Percentiles rank a stretch among this genome's conserved stretches.
Evolutionary conservation across 768 basidiomycete genomes (phyloP).

Genomic region (Amanita phalloides): DNA sequence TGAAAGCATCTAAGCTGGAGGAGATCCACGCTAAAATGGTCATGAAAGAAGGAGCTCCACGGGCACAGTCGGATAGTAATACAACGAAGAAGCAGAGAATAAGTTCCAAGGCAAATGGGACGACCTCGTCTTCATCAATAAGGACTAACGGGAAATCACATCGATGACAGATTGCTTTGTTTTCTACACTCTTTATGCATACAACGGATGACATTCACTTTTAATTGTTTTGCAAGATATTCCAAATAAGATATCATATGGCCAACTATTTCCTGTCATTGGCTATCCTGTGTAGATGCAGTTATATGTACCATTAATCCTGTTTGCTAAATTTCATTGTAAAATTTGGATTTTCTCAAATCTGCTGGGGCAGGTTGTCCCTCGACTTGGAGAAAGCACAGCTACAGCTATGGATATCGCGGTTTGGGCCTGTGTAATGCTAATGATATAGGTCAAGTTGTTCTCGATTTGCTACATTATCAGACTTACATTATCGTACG

Average conservation of each 20-base stretch:
- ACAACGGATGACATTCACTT: conserved; percentile 12
- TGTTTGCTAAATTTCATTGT: conserved; percentile 4
- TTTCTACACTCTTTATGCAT: conserved; percentile 3
- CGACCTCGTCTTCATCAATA: conserved; percentile 28
- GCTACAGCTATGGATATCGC: not conserved
- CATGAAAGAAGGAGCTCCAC: conserved; percentile 70
- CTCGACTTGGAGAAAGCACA: not conserved
- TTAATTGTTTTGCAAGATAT: conserved; percentile 5
- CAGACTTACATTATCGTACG: not conserved
- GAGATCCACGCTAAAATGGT: conserved; percentile 97
- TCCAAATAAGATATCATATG: not conserved
- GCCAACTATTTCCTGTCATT: conserved; percentile 7
- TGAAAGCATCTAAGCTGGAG: conserved; percentile 86
- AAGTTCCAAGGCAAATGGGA: conserved; percentile 45
- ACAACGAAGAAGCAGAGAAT: conserved; percentile 51
- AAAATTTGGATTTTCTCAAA: not conserved
- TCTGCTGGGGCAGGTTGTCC: not conserved
- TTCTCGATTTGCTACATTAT: not conserved
- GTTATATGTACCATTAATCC: conserved; percentile 7
- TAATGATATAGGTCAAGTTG: not conserved
- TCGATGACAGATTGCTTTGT: conserved; percentile 29
- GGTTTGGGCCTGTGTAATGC: not conserved
- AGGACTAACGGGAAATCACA: conserved; percentile 54
- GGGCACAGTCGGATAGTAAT: conserved; percentile 38
- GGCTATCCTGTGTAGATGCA: conserved; percentile 13